Conservation (phyloP, 306 rosid species). For the Glycine latifolia region DNA sequence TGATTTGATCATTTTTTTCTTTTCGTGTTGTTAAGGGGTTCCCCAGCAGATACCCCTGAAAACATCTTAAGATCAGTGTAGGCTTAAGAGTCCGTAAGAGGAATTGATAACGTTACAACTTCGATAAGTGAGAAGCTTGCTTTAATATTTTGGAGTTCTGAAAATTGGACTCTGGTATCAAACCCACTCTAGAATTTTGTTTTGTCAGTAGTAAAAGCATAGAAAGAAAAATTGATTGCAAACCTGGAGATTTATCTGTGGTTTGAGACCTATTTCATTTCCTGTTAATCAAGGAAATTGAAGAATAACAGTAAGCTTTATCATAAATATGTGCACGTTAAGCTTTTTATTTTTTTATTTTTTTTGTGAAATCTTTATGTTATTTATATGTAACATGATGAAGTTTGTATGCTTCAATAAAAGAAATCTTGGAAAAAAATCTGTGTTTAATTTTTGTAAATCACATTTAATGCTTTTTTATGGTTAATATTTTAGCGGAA, state of each 20-base stretch:
- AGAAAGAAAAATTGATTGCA: not conserved
- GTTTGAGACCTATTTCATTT: conserved; percentile 54
- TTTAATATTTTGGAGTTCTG: not conserved
- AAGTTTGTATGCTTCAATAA: not conserved
- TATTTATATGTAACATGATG: not conserved
- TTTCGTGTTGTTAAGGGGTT: conserved; percentile 39
- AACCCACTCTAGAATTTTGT: not conserved
- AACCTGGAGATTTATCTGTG: conserved; percentile 70
- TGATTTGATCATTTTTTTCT: conserved; percentile 17
- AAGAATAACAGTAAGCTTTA: conserved; percentile 6
- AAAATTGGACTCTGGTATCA: not conserved
- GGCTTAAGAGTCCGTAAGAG: too few relatives aligned
- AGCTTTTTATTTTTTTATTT: not conserved
- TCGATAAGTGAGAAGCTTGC: not conserved
- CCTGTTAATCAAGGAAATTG: conserved; percentile 47
- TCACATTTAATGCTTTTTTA: too few relatives aligned
- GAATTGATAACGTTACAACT: not conserved
- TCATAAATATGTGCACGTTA: not conserved
- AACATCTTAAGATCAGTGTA: not conserved
- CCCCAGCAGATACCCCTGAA: conserved; percentile 75
- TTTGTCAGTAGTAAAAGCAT: not conserved
- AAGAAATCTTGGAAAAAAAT: too few relatives aligned
- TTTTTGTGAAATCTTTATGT: not conserved
- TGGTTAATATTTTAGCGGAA: too few relatives aligned
- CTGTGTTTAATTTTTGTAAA: too few relatives aligned